Conservation (phyloP, 805 yeast genomes). For the Pichia paraexigua region DNA sequence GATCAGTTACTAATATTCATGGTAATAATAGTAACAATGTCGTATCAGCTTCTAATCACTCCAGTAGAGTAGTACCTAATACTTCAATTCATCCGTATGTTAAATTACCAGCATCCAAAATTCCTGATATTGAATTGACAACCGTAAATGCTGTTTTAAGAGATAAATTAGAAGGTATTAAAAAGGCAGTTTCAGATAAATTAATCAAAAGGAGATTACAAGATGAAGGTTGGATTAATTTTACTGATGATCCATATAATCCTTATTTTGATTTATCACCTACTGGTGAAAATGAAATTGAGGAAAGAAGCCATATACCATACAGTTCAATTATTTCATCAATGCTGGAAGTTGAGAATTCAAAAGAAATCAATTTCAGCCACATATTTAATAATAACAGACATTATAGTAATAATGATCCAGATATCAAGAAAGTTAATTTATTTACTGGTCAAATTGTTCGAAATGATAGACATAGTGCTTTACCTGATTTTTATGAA, state of each 20-base stretch:
- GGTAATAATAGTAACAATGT: neutral
- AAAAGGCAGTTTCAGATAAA: constrained; percentile 79
- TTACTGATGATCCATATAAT: constrained; percentile 79
- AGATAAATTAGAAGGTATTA: constrained; percentile 70
- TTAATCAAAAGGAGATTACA: constrained; percentile 61
- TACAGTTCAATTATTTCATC: constrained; percentile 73
- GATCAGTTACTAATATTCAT: neutral
- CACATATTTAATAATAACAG: constrained; percentile 37
- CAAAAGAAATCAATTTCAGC: constrained; percentile 44
- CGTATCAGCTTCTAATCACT: neutral
- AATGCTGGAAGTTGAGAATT: constrained; percentile 54
- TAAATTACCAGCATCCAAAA: constrained; percentile 79
- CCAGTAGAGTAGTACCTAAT: constrained; percentile 14
- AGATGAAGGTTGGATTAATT: constrained; percentile 71
- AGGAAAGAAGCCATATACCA: constrained; percentile 61
- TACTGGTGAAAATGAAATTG: constrained; percentile 34
- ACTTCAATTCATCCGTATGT: constrained; percentile 68
- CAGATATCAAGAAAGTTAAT: constrained; percentile 30
- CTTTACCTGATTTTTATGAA: constrained; percentile 39
- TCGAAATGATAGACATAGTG: constrained; percentile 30
- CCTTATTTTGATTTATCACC: constrained; percentile 69
- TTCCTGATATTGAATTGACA: constrained; percentile 85
- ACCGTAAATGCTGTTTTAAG: constrained; percentile 69
- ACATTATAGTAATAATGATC: constrained; percentile 27
- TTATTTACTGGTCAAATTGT: constrained; percentile 45